Base-by-base conservation (phyloP, 2,329 filamentous ascomycete genomes). In the Paecilomyces sp. region DNA sequence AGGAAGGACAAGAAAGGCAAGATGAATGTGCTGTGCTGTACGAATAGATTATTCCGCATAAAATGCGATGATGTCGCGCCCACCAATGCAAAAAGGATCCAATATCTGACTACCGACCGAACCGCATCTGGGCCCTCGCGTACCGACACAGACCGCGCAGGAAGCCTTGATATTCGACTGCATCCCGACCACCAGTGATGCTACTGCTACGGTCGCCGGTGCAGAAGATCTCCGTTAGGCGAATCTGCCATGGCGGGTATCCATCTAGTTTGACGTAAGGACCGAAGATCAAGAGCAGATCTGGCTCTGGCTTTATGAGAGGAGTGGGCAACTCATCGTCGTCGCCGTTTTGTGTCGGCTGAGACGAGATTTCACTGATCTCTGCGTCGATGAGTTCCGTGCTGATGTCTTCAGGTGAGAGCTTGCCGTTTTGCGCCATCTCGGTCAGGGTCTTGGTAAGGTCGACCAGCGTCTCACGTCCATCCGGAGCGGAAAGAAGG, bases 181-280 rank as follows among this genome's bases (percentile, higher is more conserved):
- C 69, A 57, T 77, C 76, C 4, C 71, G 71, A 58, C 71, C 73
- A 0, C 74, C 75, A 24, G 68, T 70, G 41, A 72, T 63, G 30
- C 69, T 69, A 55, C 73, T 73, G 52, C 66, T 73, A 55, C 72
- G 76, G 60, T 77, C 73, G 5, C 78, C 77, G 3, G 83, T 84
- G 72, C 79, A 85, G 71, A 92, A 97, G 60, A 99, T 97, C 80
- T 99, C 94, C 0, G 92, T 97, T 70, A 99, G 79, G 52, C 94
- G 85, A 62, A 97, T 84, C 76, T 97, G 94, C 94, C 94, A 99
- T 0, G 94, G 94, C 9, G 94, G 94, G 72, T 97, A 99, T 9
- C 94, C 92, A 58, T 91, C 88, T 53, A 99, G 77, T 71, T 92
- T 88, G 58, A 97, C 86, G 56, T 87, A 85, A 3, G 92, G 90